These are phyloP conservation scores for Rhizopogon rudus DNA, from an alignment of 768 basidiomycete species.

Conservation along the genomic window DNA sequence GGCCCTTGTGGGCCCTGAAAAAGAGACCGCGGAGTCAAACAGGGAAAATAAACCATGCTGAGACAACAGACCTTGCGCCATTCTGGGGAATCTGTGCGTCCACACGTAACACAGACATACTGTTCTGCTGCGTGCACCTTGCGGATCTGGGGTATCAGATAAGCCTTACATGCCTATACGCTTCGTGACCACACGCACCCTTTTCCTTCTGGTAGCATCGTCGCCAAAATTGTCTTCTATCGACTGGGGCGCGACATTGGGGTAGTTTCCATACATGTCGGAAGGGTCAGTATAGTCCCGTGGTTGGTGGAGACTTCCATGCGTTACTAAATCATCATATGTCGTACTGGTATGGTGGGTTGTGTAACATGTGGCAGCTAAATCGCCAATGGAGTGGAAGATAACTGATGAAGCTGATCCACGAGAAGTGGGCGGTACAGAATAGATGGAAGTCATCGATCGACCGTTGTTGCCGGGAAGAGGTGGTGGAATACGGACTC, in stretches of 20 bases:
- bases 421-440: conserved; percentile 20
- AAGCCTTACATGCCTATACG: conserved; percentile 1
- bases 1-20: conserved; percentile 85
- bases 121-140: conserved; percentile 53
- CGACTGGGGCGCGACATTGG: conserved; percentile 5
- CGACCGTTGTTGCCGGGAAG: conserved; percentile 10
- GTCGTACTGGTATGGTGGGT: conserved; percentile 7
- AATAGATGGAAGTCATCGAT: conserved; percentile 19
- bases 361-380: conserved; percentile 12
- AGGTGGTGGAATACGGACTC: conserved; percentile 19
- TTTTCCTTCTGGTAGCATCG: conserved; percentile 57
- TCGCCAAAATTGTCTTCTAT: conserved; percentile 41
- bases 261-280: conserved; percentile 11
- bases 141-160: conserved; percentile 12
- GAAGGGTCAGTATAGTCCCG: conserved; percentile 17
- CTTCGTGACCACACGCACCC: conserved; percentile 34
- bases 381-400: conserved; percentile 8
- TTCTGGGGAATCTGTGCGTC: conserved; percentile 93
- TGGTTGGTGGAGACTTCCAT: conserved; percentile 6
- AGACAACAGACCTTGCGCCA: conserved; percentile 76
- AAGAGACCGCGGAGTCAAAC: conserved; percentile 6
- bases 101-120: conserved; percentile 89
- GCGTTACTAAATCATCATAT: conserved; percentile 12
- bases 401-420: conserved; percentile 15
- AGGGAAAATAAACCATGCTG: conserved; percentile 7